phyloP scores from a whole-genome alignment of 1,284 basidiomycete genomes.

The Retiboletus flavoniger region DNA sequence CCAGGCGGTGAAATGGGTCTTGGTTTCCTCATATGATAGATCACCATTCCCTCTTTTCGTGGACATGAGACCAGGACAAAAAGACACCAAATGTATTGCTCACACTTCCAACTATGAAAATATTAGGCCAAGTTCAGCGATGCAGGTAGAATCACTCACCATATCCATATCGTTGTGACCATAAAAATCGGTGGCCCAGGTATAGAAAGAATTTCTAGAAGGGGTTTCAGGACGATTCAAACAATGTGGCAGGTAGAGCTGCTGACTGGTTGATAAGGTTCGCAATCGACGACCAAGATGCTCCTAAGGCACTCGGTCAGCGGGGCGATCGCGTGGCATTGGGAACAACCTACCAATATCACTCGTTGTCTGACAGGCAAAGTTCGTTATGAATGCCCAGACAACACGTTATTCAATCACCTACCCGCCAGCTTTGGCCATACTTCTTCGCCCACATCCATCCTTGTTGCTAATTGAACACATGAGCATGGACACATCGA shows the following conservation, averaged over 20 bases:
- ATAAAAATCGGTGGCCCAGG: slow-evolving; percentile 44
- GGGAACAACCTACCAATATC: slow-evolving; percentile 43
- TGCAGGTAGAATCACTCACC: slow-evolving; percentile 26
- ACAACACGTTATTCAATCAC: slow-evolving; percentile 18
- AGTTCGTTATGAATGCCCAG: neutral
- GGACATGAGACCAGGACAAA: neutral
- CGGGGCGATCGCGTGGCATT: neutral
- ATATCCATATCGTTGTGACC: slow-evolving; percentile 51
- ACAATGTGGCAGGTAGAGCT: neutral
- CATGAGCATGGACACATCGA: neutral
- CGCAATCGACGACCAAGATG: slow-evolving; percentile 38
- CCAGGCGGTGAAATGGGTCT: slow-evolving; percentile 51
- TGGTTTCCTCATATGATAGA: slow-evolving; percentile 42
- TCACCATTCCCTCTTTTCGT: slow-evolving; percentile 42
- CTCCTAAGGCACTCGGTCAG: slow-evolving; percentile 20
- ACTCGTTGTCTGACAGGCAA: slow-evolving; percentile 45
- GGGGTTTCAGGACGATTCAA: slow-evolving; percentile 4
- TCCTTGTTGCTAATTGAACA: slow-evolving; percentile 46
- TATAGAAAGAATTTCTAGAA: slow-evolving; percentile 44
- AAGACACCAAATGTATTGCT: slow-evolving; percentile 1
- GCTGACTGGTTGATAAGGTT: slow-evolving; percentile 40
- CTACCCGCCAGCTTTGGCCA: slow-evolving; percentile 60
- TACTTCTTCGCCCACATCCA: slow-evolving; percentile 55
- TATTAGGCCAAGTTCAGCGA: slow-evolving; percentile 1
- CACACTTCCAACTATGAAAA: slow-evolving; percentile 40